These are phyloP conservation scores for Aspergillus sergii DNA, from an alignment of 2,329 filamentous ascomycete genomes.

Conservation along the genomic window DNA sequence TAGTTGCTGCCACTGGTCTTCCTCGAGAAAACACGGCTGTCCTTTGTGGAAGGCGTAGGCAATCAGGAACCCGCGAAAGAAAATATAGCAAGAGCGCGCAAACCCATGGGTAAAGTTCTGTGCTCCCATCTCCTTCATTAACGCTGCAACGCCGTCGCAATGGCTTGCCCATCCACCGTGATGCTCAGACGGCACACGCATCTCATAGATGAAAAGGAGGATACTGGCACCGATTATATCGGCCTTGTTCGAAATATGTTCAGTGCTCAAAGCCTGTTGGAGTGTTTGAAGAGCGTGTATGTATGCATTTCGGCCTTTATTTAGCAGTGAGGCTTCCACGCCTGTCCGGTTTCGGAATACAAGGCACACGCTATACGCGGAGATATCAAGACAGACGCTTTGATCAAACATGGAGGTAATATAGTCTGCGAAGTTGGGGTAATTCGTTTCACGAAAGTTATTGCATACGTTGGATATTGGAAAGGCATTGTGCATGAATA, in stretches of 20 bases:
- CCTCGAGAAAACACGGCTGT: constrained; percentile 39
- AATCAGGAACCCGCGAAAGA: constrained; percentile 42
- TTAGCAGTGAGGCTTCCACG: constrained; percentile 14
- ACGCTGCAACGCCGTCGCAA: constrained; percentile 36
- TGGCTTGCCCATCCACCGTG: constrained; percentile 40
- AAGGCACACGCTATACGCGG: constrained; percentile 30
- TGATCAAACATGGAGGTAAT: constrained; percentile 27
- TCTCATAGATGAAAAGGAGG: constrained; percentile 43
- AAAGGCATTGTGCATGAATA: constrained; percentile 31
- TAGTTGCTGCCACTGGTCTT: constrained; percentile 36
- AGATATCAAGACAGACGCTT: constrained; percentile 28
- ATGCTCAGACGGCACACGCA: constrained; percentile 41
- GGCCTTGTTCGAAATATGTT: not conserved
- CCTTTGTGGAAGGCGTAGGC: constrained; percentile 37
- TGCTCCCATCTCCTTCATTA: constrained; percentile 41
- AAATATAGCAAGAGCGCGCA: constrained; percentile 38
- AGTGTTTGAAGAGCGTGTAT: constrained; percentile 34
- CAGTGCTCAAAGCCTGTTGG: constrained; percentile 24
- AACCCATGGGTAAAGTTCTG: constrained; percentile 32
- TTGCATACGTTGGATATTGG: constrained; percentile 33
- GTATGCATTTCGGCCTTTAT: constrained; percentile 34
- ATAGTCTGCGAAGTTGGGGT: constrained; percentile 26
- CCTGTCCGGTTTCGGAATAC: constrained; percentile 27
- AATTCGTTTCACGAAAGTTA: constrained; percentile 26
- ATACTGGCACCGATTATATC: constrained; percentile 38